Percentiles rank a stretch among this genome's conserved stretches.
Evolutionary conservation across 345 rosid genomes (phyloP).

Genomic region (Camelina laxa): DNA sequence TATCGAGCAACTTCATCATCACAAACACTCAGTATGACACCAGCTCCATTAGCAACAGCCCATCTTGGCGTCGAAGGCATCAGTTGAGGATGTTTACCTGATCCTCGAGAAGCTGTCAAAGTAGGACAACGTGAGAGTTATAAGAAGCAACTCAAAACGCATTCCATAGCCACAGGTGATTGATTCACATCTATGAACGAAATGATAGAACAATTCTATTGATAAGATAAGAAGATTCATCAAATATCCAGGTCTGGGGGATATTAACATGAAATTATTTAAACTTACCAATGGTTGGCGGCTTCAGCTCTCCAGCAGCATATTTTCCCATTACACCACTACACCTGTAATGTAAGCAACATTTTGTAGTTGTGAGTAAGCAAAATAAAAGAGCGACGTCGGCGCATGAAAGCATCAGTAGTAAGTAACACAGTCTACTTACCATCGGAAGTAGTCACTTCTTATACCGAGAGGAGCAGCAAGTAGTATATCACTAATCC

Average conservation of each 20-base stretch:
- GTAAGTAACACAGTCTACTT: slow-evolving; percentile 45
- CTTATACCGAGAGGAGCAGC: slow-evolving; percentile 92
- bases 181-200: not conserved
- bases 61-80: slow-evolving; percentile 94
- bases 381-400: not conserved
- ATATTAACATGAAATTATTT: slow-evolving; percentile 20
- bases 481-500: slow-evolving; percentile 92
- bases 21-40: slow-evolving; percentile 94
- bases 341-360: slow-evolving; percentile 66
- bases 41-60: slow-evolving; percentile 99
- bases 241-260: not conserved
- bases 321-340: slow-evolving; percentile 99
- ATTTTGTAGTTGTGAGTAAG: not conserved
- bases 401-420: slow-evolving; percentile 8
- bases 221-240: not conserved
- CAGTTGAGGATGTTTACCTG: slow-evolving; percentile 98
- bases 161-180: slow-evolving; percentile 20
- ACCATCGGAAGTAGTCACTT: slow-evolving; percentile 99
- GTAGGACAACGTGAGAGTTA: slow-evolving; percentile 22
- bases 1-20: slow-evolving; percentile 98
- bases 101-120: slow-evolving; percentile 82
- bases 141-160: slow-evolving; percentile 20
- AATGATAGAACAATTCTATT: slow-evolving; percentile 5
- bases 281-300: slow-evolving; percentile 82
- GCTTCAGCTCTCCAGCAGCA: slow-evolving; percentile 97